Base-by-base conservation (phyloP, 2,329 filamentous ascomycete genomes). In the Monosporascus sp. region DNA sequence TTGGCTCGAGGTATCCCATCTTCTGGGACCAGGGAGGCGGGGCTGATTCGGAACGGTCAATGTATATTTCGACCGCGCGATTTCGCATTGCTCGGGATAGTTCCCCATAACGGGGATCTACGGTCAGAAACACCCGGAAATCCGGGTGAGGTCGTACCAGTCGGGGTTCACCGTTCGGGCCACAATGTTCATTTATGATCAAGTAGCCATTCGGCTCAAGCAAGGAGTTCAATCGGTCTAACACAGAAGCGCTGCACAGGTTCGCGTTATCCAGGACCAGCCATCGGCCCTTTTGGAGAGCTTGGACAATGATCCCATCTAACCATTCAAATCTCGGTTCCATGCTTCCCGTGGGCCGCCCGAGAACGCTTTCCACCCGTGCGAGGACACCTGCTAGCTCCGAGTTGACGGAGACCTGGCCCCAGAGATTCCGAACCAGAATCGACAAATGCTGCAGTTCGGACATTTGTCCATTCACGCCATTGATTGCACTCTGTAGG, bases 71-170 rank as follows among this genome's bases (percentile, higher is more conserved):
- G 26, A 97, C 80, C 48, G 91, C 91, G 68, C 94, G 84, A 71
- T 99, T 99, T 53, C 95, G 81, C 94, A 99, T 99, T 1, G 94
- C 94, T 58, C 94, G 82, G 3, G 94, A 99, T 8, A 99, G 78
- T 69, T 99, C 94, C 19, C 94, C 95, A 68, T 96, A 89, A 49
- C 87, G 84, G 46, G 94, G 86, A 68, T 99, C 93, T 76, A 96
- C 88, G 0, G 93, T 97, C 67, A 99, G 75, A 71, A 99, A 97
- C 20, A 99, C 85, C 53, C 93, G 82, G 71, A 99, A 99, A 56
- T 91, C 82, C 0, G 87, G 80, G 72, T 97, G 92, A 16, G 94
- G 92, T 52, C 73, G 82, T 49, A 99, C 82, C 37, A 95, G 74
- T 53, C 89, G 84, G 11, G 92, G 88, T 63, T 89, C 85, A 35